Evolutionary conservation across 2,329 filamentous ascomycete genomes (phyloP).

Genomic region (Alternaria ventricosa): DNA sequence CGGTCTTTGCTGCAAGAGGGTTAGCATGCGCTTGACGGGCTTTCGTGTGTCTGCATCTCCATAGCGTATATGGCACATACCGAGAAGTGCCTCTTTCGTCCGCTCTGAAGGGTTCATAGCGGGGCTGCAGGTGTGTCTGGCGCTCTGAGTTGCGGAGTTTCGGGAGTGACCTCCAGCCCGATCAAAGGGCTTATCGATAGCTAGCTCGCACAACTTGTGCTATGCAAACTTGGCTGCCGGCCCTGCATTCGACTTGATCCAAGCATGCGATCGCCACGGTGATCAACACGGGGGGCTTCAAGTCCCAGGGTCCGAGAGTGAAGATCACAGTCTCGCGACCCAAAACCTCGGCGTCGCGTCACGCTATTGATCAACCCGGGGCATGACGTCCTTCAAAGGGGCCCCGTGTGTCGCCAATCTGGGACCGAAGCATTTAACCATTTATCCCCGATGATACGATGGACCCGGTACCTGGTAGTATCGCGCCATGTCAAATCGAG

Average conservation of each 20-base stretch:
- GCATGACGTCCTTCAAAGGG: conserved; percentile 7
- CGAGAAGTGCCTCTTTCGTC: conserved; percentile 50
- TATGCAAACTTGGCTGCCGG: not conserved
- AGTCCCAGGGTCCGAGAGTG: not conserved
- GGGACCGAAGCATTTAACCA: conserved; percentile 6
- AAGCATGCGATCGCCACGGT: not conserved
- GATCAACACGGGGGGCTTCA: not conserved
- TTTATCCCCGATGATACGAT: not conserved
- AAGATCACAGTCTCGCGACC: not conserved
- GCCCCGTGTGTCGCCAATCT: conserved; percentile 10
- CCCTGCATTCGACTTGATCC: not conserved
- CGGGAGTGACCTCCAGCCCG: not conserved
- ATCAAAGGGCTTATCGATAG: conserved; percentile 12
- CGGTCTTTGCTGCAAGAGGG: conserved; percentile 44
- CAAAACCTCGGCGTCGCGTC: not conserved
- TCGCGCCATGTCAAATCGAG: not conserved
- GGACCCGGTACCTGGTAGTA: conserved; percentile 5
- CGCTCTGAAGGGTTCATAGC: conserved; percentile 52
- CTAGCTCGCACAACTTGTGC: not conserved
- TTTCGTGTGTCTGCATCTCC: not conserved
- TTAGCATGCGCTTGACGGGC: not conserved
- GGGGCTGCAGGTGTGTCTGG: not conserved
- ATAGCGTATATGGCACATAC: conserved; percentile 24
- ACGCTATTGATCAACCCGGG: conserved; percentile 3
- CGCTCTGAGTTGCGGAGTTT: conserved; percentile 2